phyloP scores from a whole-genome alignment of 257 asterid species.

The Fraxinus excelsior region DNA sequence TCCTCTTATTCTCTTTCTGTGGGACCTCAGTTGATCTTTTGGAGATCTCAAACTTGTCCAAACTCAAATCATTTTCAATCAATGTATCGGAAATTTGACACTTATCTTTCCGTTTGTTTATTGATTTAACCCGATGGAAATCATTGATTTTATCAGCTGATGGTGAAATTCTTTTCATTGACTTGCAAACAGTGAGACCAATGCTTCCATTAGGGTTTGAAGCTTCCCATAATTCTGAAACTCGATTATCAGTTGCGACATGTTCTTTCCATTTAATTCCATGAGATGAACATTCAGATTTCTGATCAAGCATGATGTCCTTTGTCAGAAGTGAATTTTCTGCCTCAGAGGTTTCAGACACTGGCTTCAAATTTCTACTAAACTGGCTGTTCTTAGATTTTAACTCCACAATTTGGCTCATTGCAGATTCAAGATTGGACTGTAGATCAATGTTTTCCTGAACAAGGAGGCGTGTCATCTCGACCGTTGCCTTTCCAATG shows the following conservation, averaged over 20 bases:
- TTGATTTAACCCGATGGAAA: conserved; percentile 46
- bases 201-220: conserved; percentile 39
- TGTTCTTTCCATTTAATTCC: conserved; percentile 62
- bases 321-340: conserved; percentile 69
- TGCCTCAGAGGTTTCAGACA: conserved; percentile 64
- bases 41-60: conserved; percentile 66
- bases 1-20: conserved; percentile 71
- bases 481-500: conserved; percentile 53
- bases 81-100: conserved; percentile 35
- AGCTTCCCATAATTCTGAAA: conserved; percentile 55
- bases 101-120: conserved; percentile 48
- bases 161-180: conserved; percentile 35
- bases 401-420: conserved; percentile 61
- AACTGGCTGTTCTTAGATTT: conserved; percentile 53
- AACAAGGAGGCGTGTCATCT: conserved; percentile 50
- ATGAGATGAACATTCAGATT: conserved; percentile 70
- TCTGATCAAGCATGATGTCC: conserved; percentile 92
- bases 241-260: conserved; percentile 41
- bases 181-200: conserved; percentile 41
- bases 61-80: conserved; percentile 48
- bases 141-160: conserved; percentile 28
- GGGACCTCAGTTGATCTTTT: conserved; percentile 50
- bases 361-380: conserved; percentile 49
- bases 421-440: conserved; percentile 65
- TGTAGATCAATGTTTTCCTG: conserved; percentile 62